Evolutionary conservation across 2,329 filamentous ascomycete species (phyloP), one percentile per base, ranked within the genome.

Genomic region (Penicillium sp.): DNA sequence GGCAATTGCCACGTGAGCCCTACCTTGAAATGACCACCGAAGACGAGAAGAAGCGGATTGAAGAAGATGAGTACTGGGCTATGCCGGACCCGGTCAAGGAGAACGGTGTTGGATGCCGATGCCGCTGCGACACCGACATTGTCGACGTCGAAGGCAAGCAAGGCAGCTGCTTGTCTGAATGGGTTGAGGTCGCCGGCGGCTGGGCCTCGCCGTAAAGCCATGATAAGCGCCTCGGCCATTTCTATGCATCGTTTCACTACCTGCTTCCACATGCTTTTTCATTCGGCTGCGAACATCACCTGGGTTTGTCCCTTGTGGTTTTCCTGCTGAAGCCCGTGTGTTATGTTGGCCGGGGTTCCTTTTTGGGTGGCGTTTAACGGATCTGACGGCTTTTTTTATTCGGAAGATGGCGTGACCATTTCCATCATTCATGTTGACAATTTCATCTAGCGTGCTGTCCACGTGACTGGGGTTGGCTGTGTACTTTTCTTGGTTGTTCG

Each of bases 141-240:
- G 88, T 91, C 42, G 93, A 98, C 65, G 90, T 98, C 22, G 93
- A 98, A 74, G 90, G 89, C 69, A 98, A 97, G 71, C 87, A 95
- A 67, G 93, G 93, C 51, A 95, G 89, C 58, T 98, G 93, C 72
- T 76, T 96, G 46, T 80, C 88, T 8, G 89, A 98, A 71, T 98
- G 93, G 93, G 93, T 98, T 11, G 89, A 96, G 50, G 89, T 96
- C 59, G 91, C 90, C 39, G 93, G 93, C 59, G 93, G 93, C 49
- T 98, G 90, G 89, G 82, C 87, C 48, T 79, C 77, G 43, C 78
- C 79, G 55, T 79, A 71, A 56, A 57, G 42, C 43, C 24, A 47
- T 40, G 44, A 43, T 47, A 27, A 43, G 29, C 28, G 29, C 26
- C 26, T 37, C 41, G 38, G 44, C 49, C 57, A 46, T 56, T 55